These are phyloP conservation scores for Claviceps sp. DNA, from an alignment of 2,329 filamentous ascomycete genomes.

Conservation along the genomic window DNA sequence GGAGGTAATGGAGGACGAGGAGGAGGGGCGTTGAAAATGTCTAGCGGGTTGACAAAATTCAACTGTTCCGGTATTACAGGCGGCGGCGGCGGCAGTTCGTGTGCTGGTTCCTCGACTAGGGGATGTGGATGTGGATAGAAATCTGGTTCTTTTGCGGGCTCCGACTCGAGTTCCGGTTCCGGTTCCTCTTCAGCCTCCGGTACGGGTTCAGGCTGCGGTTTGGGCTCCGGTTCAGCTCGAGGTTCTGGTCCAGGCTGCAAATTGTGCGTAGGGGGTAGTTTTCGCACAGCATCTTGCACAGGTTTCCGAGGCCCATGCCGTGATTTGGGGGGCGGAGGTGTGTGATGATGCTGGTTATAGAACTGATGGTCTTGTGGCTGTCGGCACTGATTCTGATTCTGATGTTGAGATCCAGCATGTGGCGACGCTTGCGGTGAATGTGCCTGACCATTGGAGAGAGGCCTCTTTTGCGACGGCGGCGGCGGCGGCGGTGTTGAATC, in stretches of 20 bases:
- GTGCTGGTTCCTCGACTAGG: background rate
- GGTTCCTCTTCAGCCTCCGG: background rate
- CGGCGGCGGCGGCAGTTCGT: slow-evolving; percentile 1
- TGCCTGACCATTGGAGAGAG: slow-evolving; percentile 10
- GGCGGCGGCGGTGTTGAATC: slow-evolving; percentile 7
- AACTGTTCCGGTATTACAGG: slow-evolving; percentile 8
- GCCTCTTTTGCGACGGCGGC: slow-evolving; percentile 1
- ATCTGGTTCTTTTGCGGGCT: background rate
- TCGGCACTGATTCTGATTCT: background rate
- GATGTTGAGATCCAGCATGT: slow-evolving; percentile 5
- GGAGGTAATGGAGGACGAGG: slow-evolving; percentile 13
- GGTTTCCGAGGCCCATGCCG: slow-evolving; percentile 1
- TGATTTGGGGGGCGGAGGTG: slow-evolving; percentile 6
- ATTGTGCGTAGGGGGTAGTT: background rate
- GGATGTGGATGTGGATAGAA: background rate
- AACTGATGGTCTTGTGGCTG: background rate
- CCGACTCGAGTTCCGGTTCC: background rate
- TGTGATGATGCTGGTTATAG: background rate
- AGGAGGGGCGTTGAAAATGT: slow-evolving; percentile 21
- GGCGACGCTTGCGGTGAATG: slow-evolving; percentile 14
- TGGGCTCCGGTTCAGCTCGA: background rate
- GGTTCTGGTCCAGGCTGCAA: background rate
- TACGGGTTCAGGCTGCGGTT: background rate
- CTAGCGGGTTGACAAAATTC: slow-evolving; percentile 25
- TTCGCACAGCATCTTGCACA: slow-evolving; percentile 2